Evolutionary conservation across 2,329 filamentous ascomycete species (phyloP).

Genomic region (Amauroascus niger): DNA sequence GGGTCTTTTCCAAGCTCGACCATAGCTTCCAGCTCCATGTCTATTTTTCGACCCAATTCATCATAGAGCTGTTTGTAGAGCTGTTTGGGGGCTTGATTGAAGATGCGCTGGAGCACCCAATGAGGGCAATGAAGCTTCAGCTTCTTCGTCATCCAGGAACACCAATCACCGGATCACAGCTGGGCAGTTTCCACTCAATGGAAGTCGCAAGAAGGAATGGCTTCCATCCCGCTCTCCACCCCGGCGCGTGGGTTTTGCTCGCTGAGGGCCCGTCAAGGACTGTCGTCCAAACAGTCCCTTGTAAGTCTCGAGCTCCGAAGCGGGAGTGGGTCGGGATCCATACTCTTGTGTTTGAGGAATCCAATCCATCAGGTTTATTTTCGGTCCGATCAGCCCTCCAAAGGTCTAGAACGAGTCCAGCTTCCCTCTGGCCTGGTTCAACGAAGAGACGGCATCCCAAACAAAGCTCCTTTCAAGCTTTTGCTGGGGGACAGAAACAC

Average conservation of each 20-base stretch:
- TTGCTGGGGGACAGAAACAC: slow-evolving; percentile 7
- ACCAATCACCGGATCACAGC: neutral
- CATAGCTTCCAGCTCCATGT: neutral
- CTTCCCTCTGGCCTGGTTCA: neutral
- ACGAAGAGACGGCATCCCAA: neutral
- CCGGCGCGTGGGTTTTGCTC: neutral
- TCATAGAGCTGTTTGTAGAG: slow-evolving; percentile 1
- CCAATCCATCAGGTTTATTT: slow-evolving; percentile 2
- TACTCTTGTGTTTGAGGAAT: slow-evolving; percentile 1
- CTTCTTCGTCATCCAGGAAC: neutral
- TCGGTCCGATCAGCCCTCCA: neutral
- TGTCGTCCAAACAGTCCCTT: slow-evolving; percentile 1
- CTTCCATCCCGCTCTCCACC: neutral
- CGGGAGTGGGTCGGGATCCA: slow-evolving; percentile 2
- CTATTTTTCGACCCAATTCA: slow-evolving; percentile 3
- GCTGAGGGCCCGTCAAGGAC: neutral
- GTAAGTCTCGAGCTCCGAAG: slow-evolving; percentile 1
- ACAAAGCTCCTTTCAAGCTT: slow-evolving; percentile 3
- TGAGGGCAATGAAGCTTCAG: neutral
- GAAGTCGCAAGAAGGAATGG: neutral
- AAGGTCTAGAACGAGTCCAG: slow-evolving; percentile 4
- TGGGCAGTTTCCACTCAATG: neutral
- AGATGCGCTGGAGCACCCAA: slow-evolving; percentile 14
- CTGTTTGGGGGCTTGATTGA: slow-evolving; percentile 12
- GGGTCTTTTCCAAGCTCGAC: neutral